Evolutionary conservation across 352 stramenopile genomes (phyloP), one percentile per base, ranked within the genome.

Genomic region (Phytopythium montanum): DNA sequence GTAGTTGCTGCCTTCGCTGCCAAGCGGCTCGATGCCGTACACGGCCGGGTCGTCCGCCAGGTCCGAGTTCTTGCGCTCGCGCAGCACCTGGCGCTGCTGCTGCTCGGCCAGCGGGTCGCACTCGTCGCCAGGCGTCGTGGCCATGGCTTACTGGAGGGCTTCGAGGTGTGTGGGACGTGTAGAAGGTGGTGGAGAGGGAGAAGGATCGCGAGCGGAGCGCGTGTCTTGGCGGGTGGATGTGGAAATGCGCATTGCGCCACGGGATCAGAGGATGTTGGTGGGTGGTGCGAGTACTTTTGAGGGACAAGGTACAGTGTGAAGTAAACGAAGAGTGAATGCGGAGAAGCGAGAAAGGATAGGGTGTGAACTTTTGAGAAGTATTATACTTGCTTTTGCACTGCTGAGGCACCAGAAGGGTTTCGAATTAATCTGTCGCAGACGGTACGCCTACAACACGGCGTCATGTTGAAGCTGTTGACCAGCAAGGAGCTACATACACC

Each of bases 31-130:
- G 9, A 52, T 79, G 60, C 76, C 73, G 62, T 88, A 90, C 12
- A 87, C 54, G 29, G 68, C 62, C 18, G 64, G 54, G 26, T 67
- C 67, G 26, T 70, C 74, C 18, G 72, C 73, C 39, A 87, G 55
- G 55, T 90, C 76, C 34, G 81, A 86, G 31, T 75, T 67, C 55
- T 85, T 82, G 52, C 76, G 75, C 55, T 79, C 73, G 42, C 70
- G 78, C 63, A 82, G 63, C 58, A 84, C 73, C 16, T 66, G 63
- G 10, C 72, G 73, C 70, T 85, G 69, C 62, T 75, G 70, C 50
- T 75, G 49, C 44, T 75, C 73, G 36, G 53, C 39, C 36, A 59
- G 36, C 23, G 36, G 23, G 36, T 59, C 53, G 38, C 31, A 10
- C 19, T 5, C 49, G 29, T 79, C 66, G 57, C 67, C 64, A 36